Evolutionary conservation across 768 basidiomycete genomes (phyloP).

Genomic region (Sarcomyxa edulis): DNA sequence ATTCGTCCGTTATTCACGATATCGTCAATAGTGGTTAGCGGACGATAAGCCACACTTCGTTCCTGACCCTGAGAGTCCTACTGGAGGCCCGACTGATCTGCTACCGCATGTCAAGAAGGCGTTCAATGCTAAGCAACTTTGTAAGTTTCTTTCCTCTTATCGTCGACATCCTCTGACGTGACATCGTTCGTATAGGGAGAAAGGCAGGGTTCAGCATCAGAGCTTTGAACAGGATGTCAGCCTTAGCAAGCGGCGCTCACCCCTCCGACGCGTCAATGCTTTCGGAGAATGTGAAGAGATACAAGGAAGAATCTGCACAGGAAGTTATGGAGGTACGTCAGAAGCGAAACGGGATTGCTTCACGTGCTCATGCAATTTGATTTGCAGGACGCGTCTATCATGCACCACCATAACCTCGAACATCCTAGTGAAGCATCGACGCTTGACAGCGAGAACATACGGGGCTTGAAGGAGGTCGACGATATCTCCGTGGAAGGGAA

Average conservation of each 20-base stretch:
- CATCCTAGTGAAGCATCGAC: conserved; percentile 9
- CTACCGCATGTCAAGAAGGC: conserved; percentile 86
- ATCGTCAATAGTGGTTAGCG: conserved; percentile 59
- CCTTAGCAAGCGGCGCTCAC: conserved; percentile 38
- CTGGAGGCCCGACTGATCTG: conserved; percentile 67
- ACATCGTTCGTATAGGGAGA: conserved; percentile 51
- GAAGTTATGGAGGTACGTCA: conserved; percentile 28
- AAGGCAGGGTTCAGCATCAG: conserved; percentile 85
- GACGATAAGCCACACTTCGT: conserved; percentile 68
- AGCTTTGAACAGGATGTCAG: conserved; percentile 77
- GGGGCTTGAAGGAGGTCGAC: conserved; percentile 13
- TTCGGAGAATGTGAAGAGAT: conserved; percentile 53
- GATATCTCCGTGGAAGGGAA: conserved; percentile 17
- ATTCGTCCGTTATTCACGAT: not conserved
- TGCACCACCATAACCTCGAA: conserved; percentile 40
- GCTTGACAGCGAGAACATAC: conserved; percentile 4
- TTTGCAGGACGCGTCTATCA: conserved; percentile 35
- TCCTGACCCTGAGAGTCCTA: conserved; percentile 47
- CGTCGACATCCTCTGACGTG: conserved; percentile 4
- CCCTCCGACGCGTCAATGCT: conserved; percentile 43
- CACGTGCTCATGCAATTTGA: not conserved
- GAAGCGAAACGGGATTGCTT: not conserved
- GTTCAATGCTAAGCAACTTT: conserved; percentile 84
- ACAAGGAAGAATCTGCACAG: conserved; percentile 80
- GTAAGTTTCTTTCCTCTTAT: conserved; percentile 36